Base-by-base conservation (phyloP, 2,329 filamentous ascomycete genomes). In the Pseudogymnoascus sp. region DNA sequence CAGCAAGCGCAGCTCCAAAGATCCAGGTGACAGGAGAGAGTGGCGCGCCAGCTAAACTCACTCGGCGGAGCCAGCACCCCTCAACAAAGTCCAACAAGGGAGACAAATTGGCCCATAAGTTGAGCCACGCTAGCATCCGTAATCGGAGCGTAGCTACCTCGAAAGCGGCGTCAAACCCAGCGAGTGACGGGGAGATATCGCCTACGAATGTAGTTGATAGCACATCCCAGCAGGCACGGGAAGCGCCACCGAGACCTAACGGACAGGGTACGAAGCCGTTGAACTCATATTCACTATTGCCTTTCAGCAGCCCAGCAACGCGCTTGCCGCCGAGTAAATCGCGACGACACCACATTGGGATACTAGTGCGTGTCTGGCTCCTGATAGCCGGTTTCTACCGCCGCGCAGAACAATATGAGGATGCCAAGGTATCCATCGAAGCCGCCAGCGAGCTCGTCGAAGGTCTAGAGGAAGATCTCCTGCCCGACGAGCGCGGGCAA, bases 311-410 rank as follows among this genome's bases (percentile, higher is more conserved):
- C 33, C 71, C 72, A 23, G 67, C 65, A 6, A 72, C 67, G 33
- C 67, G 83, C 37, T 84, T 86, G 62, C 75, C 83, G 6, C 81
- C 80, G 67, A 81, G 81, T 8, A 81, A 82, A 67, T 77, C 81
- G 65, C 78, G 76, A 66, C 76, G 77, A 31, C 80, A 81, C 61
- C 79, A 82, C 49, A 78, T 75, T 33, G 76, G 77, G 5, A 78
- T 86, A 9, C 73, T 99, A 14, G 79, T 92, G 18, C 88, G 88
- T 67, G 87, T 97, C 33, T 99, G 95, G 95, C 80, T 97, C 7
- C 88, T 95, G 72, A 91, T 97, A 65, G 89, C 91, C 1, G 89
- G 89, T 0, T 87, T 97, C 67, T 99, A 97, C 72, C 85, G 91
- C 28, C 85, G 91, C 61, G 91, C 93, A 6, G 84, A 83, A 7